Evolutionary conservation across 345 rosid species (phyloP).

Genomic region (Nephelium lappaceum): DNA sequence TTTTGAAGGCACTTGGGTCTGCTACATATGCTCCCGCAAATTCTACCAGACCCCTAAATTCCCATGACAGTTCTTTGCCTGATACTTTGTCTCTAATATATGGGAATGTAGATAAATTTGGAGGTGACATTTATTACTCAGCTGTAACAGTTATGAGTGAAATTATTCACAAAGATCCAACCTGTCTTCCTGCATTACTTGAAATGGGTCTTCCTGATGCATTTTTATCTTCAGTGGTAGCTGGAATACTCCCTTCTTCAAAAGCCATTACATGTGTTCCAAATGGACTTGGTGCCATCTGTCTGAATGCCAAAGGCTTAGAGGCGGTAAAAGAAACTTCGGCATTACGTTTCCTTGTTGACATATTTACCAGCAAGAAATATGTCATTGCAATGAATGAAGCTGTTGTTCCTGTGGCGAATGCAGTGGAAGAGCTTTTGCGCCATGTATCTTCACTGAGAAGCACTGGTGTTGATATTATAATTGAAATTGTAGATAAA

Average conservation of each 20-base stretch:
- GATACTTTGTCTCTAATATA: conserved; percentile 75
- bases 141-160: conserved; percentile 99
- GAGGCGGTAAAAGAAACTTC: conserved; percentile 89
- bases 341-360: conserved; percentile 79
- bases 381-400: conserved; percentile 91
- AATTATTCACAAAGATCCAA: conserved; percentile 94
- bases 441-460: conserved; percentile 91
- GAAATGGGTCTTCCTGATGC: conserved; percentile 94
- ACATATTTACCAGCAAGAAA: conserved; percentile 83
- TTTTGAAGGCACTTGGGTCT: conserved; percentile 93
- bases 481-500: conserved; percentile 81
- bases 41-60: conserved; percentile 61
- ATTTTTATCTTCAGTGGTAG: conserved; percentile 81
- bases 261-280: conserved; percentile 96
- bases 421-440: conserved; percentile 95
- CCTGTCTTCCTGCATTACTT: conserved; percentile 72
- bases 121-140: conserved; percentile 90
- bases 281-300: conserved; percentile 91
- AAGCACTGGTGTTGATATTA: conserved; percentile 83
- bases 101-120: conserved; percentile 76
- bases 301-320: conserved; percentile 88
- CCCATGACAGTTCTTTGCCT: conserved; percentile 78
- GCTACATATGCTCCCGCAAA: conserved; percentile 84
- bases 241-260: conserved; percentile 88
- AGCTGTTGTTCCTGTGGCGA: conserved; percentile 90